Evolutionary conservation across 176 grass and related monocot species (phyloP), one percentile per base, ranked within the genome.

Genomic region (Paspalum notatum): DNA sequence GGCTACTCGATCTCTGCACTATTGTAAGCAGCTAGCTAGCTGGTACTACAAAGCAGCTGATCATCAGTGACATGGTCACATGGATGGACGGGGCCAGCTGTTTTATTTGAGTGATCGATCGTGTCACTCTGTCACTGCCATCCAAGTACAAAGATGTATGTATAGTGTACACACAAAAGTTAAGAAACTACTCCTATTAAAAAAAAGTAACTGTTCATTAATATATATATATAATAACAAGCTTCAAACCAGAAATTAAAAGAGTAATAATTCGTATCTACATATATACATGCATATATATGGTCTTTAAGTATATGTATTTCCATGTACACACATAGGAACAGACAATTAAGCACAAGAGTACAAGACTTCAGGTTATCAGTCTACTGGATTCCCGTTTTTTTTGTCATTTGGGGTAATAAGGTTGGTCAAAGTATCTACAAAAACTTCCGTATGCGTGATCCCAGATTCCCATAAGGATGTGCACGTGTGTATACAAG

Each of bases 131-230:
- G 20, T 46, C 66, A 68, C 42, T 46, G 11, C 20, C 21, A 69
- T 47, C 66, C 25, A 69, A 69, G 66, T 69, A 69, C 66, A 69
- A 69, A 15, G 12, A 47, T 69, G 25, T n/a, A 68, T 24, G 8
- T 32, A 6, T 51, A 17, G 49, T 57, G 54, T 46, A 12, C 43
- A 12, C 43, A 22, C 43, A 47, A n/a, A 46, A 24, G 42, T 24
- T 68, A 13, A 13, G 3, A 13, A 45, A 22, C 1, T 24, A 18
- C 8, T n/a, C n/a, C n/a, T n/a, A n/a, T n/a, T n/a, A 18, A 0
- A 56, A 56, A 55, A n/a, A 55, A 9, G 7, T 55, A 32, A 32
- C 32, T 32, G 32, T 32, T 32, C 32, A 3, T 32, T 32, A n/a
- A 20, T 53, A 4, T 42, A 42, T 42, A 6, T 42, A 42, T 6